Evolutionary conservation across 163 green algal species (phyloP).

Genomic region (Prototheca wickerhamii): DNA sequence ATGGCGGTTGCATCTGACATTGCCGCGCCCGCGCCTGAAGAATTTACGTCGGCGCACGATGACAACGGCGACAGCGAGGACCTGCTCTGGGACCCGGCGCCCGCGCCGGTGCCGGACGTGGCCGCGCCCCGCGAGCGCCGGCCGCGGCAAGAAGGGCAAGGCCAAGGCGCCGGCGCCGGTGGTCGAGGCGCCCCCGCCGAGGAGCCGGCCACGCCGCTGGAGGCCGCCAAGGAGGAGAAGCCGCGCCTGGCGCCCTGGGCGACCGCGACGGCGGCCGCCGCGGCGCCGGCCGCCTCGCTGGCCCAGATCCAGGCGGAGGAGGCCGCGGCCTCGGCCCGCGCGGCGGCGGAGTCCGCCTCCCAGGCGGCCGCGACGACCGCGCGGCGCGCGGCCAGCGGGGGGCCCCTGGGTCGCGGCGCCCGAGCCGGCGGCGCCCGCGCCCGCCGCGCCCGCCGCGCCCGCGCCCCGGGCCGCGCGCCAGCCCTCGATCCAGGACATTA

Average conservation of each 20-base stretch:
- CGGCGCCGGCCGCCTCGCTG: conserved; percentile 13
- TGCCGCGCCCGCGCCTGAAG: too few species aligned
- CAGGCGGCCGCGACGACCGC: too few species aligned
- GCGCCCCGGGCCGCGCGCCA: neutral
- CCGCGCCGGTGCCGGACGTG: neutral
- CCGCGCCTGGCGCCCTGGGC: conserved; percentile 2
- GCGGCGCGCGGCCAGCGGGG: too few species aligned
- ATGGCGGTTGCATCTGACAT: too few species aligned
- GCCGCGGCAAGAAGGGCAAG: neutral
- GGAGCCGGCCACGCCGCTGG: neutral
- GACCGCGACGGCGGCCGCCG: conserved; percentile 3
- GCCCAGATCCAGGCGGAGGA: conserved; percentile 34
- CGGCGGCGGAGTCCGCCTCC: neutral
- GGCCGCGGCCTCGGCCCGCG: neutral
- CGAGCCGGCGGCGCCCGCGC: too few species aligned
- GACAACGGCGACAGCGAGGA: neutral
- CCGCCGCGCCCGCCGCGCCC: too few species aligned
- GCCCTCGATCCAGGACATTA: too few species aligned
- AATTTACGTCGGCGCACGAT: too few species aligned
- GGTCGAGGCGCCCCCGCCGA: neutral
- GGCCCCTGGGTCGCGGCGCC: too few species aligned
- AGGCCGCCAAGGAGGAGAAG: neutral
- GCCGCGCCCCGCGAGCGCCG: neutral
- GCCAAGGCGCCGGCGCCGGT: neutral
- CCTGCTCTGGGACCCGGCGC: neutral